Conservation (phyloP, 1,139 yeast genomes). For the Saccharomyces hybrid region DNA sequence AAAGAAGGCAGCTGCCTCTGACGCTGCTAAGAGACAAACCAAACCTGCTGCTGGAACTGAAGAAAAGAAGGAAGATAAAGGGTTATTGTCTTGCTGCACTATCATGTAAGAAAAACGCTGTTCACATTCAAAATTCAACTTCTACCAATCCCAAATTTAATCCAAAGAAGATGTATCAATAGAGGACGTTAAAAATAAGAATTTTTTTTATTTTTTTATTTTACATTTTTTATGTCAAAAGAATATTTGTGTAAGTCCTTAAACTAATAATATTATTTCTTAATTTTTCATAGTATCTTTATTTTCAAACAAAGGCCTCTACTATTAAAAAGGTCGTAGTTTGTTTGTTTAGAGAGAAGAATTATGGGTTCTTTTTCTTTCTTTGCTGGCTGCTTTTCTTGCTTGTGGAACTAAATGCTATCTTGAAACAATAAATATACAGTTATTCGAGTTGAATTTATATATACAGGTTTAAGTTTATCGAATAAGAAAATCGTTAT, state of each 20-base stretch:
- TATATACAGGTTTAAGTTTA: constrained; percentile 6
- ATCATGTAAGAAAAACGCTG: constrained; percentile 15
- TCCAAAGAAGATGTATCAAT: not conserved
- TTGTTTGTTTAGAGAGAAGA: too few relatives aligned
- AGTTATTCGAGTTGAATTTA: not conserved
- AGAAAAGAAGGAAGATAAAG: constrained; percentile 12
- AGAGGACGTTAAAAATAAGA: not conserved
- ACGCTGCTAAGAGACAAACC: constrained; percentile 7
- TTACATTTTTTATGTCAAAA: not conserved
- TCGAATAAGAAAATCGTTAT: not conserved
- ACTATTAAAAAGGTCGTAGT: too few relatives aligned
- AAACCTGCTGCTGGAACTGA: constrained; percentile 6
- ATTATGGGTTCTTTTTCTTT: not conserved
- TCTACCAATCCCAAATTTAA: not conserved
- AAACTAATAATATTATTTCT: not conserved
- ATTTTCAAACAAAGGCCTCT: not conserved
- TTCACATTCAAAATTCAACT: not conserved
- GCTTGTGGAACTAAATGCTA: not conserved
- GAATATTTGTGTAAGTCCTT: not conserved
- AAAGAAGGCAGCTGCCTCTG: constrained; percentile 6
- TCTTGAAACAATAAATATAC: not conserved
- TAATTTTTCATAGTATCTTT: not conserved
- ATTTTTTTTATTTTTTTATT: not conserved
- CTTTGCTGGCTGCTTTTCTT: not conserved
- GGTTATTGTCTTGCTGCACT: constrained; percentile 20